phyloP scores from a whole-genome alignment of 1,284 basidiomycete species.

The Cryptococcus sp. region DNA sequence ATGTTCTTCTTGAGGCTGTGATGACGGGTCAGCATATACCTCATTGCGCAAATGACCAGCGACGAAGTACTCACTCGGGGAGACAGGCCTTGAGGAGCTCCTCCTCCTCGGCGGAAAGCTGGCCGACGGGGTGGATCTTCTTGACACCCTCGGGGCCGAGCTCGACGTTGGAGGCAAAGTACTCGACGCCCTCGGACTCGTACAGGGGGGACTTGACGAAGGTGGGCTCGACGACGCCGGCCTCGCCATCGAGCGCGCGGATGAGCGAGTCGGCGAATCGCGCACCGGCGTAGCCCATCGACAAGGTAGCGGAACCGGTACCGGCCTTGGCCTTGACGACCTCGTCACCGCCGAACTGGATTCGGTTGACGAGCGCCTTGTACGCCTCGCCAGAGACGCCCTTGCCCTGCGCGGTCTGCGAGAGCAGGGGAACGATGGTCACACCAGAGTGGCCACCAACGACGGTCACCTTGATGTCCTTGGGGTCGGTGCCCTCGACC shows the following conservation, averaged over 20 bases:
- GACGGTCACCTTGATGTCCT: slow-evolving; percentile 72
- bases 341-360: slow-evolving; percentile 93
- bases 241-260: slow-evolving; percentile 83
- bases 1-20: slow-evolving; percentile 86
- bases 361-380: slow-evolving; percentile 75
- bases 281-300: slow-evolving; percentile 86
- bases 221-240: slow-evolving; percentile 78
- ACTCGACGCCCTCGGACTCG: slow-evolving; percentile 72
- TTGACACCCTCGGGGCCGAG: slow-evolving; percentile 84
- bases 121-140: slow-evolving; percentile 81
- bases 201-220: slow-evolving; percentile 83
- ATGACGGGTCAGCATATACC: neutral
- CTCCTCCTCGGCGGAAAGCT: slow-evolving; percentile 75
- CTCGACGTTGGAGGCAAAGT: slow-evolving; percentile 81
- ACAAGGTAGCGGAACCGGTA: slow-evolving; percentile 80
- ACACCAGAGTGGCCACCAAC: slow-evolving; percentile 96
- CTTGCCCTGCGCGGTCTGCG: slow-evolving; percentile 72
- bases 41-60: neutral
- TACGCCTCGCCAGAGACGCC: slow-evolving; percentile 59
- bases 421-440: slow-evolving; percentile 95
- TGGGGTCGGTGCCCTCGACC: slow-evolving; percentile 64
- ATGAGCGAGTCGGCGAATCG: slow-evolving; percentile 79
- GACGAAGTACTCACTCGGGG: slow-evolving; percentile 62
- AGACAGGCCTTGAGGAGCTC: slow-evolving; percentile 82
- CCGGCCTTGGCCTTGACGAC: slow-evolving; percentile 92